Base-by-base conservation (phyloP, 2,329 filamentous ascomycete species). In the Gnomoniopsis smithogilvyi region DNA sequence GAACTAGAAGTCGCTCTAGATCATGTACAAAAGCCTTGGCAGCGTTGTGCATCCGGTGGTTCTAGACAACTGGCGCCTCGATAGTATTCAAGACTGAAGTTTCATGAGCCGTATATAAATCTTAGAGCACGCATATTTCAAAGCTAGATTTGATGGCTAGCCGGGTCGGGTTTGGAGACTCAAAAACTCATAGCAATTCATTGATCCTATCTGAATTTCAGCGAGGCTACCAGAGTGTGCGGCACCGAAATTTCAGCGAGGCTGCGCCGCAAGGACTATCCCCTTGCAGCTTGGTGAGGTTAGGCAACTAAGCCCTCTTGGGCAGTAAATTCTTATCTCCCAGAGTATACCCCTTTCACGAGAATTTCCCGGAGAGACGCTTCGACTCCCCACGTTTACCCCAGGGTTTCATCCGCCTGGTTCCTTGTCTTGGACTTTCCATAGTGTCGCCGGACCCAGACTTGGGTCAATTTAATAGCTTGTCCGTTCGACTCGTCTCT, bases 311-410 rank as follows among this genome's bases (percentile, higher is more conserved):
- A 58, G n/a, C 60, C 38, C n/a, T 38, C 51, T 54, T 46, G 56
- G 57, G 41, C 50, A 62, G 38, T 60, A 33, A 6, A 36, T 58
- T 58, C 60, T 62, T 62, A 62, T 62, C 60, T 61, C 17, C 53
- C 51, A 30, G 48, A 33, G 21, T 36, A 19, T 56, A 54, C 51
- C 52, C 56, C 56, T 53, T 52, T n/a, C 51, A 59, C 59, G 59
- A 61, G 36, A 56, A 61, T 55, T 59, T 61, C n/a, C 24, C 59
- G 59, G 59, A 33, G 24, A 24, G 6, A 34, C 22, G 47, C 22
- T 21, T 45, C 15, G 8, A 21, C 51, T 59, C 59, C 59, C 59
- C 59, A 61, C 59, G 59, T 61, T 61, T 54, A 45, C 56, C 51
- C 56, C 59, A 59, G 56, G 52, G 49, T 52, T 38, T 38, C 49